phyloP scores from a whole-genome alignment of 75 land plant genomes.

The Selaginella tamariscina region DNA sequence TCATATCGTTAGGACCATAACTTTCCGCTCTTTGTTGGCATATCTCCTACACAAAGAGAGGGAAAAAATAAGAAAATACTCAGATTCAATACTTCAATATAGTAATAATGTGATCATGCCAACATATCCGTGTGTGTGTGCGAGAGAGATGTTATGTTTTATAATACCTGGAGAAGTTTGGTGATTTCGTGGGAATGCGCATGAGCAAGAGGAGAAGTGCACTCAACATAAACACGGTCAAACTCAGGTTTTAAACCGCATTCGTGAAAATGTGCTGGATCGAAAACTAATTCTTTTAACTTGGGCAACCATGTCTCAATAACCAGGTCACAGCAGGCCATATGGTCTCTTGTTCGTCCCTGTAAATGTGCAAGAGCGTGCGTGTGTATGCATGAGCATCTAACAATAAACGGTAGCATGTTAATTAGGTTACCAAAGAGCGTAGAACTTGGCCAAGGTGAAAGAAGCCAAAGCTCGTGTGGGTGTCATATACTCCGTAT shows the following conservation, averaged over 20 bases:
- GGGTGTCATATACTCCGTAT: constrained; percentile 23
- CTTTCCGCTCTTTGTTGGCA: neutral
- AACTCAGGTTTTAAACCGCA: neutral
- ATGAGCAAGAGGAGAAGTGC: neutral
- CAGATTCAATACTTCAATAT: too few relatives aligned
- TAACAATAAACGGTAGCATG: too few relatives aligned
- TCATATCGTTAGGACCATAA: neutral
- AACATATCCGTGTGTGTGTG: too few relatives aligned
- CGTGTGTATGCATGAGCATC: too few relatives aligned
- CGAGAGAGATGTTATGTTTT: neutral
- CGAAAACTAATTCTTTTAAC: neutral
- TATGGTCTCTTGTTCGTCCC: neutral
- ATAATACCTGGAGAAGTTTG: neutral
- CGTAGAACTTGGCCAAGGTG: constrained; percentile 18
- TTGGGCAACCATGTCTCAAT: neutral
- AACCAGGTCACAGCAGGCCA: neutral
- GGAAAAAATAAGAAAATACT: neutral
- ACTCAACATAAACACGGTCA: neutral
- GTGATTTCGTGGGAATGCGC: neutral
- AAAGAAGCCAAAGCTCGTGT: constrained; percentile 25
- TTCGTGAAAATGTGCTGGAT: neutral
- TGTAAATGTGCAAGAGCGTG: too few relatives aligned
- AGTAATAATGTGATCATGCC: too few relatives aligned
- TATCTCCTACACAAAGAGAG: neutral
- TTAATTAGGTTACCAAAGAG: constrained; percentile 16